These are phyloP conservation scores for Nannizziopsis arthrosporioides DNA, from an alignment of 2,329 filamentous ascomycete species.

Conservation along the genomic window DNA sequence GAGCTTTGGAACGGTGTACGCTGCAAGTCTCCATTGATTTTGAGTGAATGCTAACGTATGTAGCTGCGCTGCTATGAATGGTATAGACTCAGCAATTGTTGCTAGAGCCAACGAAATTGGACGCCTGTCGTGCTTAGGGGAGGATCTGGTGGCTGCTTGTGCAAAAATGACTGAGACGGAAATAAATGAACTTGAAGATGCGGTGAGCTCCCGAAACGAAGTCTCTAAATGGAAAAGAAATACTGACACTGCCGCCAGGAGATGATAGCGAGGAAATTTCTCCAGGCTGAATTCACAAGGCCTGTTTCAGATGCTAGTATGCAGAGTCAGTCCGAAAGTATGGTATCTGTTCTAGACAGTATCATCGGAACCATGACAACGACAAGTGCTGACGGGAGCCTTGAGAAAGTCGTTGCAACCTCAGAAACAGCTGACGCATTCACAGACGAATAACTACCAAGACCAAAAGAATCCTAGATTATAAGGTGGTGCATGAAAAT, in stretches of 20 bases:
- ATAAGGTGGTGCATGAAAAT: no score
- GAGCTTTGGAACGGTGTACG: constrained; percentile 65
- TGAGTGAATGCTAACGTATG: not conserved
- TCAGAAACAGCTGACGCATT: constrained; percentile 11
- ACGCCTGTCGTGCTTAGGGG: constrained; percentile 54
- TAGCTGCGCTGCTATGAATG: constrained; percentile 74
- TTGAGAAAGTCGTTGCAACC: not conserved
- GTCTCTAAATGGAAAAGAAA: not conserved
- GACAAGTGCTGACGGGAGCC: not conserved
- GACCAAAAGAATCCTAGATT: no score
- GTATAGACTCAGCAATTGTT: constrained; percentile 60
- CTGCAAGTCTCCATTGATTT: not conserved
- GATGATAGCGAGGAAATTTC: constrained; percentile 46
- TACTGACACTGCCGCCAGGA: constrained; percentile 30
- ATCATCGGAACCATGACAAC: constrained; percentile 4
- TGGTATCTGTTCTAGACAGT: constrained; percentile 4
- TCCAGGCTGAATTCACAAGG: constrained; percentile 35
- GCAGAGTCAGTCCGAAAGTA: not conserved
- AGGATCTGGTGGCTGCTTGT: constrained; percentile 65
- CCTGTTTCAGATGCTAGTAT: not conserved
- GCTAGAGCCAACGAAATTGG: constrained; percentile 64
- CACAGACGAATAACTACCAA: not conserved
- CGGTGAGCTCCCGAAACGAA: constrained; percentile 35
- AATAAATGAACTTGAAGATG: constrained; percentile 52
- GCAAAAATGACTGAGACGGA: constrained; percentile 55